Evolutionary conservation across 345 rosid genomes (phyloP).

Genomic region (Ceriops decandra): DNA sequence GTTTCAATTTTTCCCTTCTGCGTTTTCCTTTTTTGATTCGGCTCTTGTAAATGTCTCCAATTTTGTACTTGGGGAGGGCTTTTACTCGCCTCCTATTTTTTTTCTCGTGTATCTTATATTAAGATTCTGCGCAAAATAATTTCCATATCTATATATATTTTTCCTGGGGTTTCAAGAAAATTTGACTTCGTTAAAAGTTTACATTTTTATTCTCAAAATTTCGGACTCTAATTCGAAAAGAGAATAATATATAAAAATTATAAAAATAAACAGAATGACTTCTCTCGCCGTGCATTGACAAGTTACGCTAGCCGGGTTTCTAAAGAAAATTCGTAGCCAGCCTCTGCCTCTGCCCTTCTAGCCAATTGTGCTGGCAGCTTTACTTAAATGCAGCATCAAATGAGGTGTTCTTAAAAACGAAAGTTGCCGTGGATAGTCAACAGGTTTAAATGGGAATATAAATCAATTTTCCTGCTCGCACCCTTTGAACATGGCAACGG

Average conservation of each 20-base stretch:
- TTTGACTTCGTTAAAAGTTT: no score
- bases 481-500: no score
- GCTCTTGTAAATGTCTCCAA: slow-evolving; percentile 40
- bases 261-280: no score
- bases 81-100: slow-evolving; percentile 4
- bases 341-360: not conserved
- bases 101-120: slow-evolving; percentile 16
- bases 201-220: no score
- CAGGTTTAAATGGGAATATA: no score
- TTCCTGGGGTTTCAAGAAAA: no score
- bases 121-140: slow-evolving; percentile 24
- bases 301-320: no score
- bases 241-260: no score
- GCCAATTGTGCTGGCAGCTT: not conserved
- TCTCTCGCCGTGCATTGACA: no score
- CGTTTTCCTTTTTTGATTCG: not conserved
- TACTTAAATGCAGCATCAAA: not conserved
- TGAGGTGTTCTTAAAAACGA: not conserved
- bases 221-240: no score
- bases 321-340: not conserved
- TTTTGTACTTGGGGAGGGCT: slow-evolving; percentile 32
- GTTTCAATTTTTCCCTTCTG: not conserved
- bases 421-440: no score
- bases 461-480: no score
- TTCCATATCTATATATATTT: not conserved